Evolutionary conservation across 257 asterid genomes (phyloP), one percentile per base, ranked within the genome.

Genomic region (Lycium barbarum): DNA sequence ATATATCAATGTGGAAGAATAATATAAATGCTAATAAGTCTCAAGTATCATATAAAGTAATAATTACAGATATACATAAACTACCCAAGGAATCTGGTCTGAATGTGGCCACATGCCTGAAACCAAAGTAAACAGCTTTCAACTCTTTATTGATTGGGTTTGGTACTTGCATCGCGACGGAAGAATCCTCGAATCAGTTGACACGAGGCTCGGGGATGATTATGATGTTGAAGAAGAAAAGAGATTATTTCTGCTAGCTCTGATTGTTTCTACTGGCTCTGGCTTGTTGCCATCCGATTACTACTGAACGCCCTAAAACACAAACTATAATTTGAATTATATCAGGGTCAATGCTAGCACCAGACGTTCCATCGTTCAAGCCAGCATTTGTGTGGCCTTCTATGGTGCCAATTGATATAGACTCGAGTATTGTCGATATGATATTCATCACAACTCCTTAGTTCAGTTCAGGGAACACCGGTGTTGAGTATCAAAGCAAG

Each of bases 331-430:
- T 88, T 38, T 88, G 85, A 80, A 88, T 90, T 38, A 58, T 83
- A 70, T 83, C 84, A 2, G 90, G 83, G 82, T 65, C 86, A 18
- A 47, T 85, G 55, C 80, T 84, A 4, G 82, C 17, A 68, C 90
- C 90, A 8, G 13, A 22, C 2, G 91, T 88, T 33, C 87, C 92
- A 8, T 84, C 86, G 47, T 84, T 83, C 83, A 90, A 84, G 84
- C 91, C 91, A 10, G 84, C 89, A 26, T 88, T 90, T 55, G 80
- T 88, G 17, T 90, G 90, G 92, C 85, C 91, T 12, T 54, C 90
- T 7, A 58, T 18, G 14, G 45, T 20, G 45, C 59, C 89, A 7
- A 43, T 43, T 14, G 81, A 83, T 20, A 15, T 40, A 49, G 84
- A 83, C 76, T 84, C 86, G 20, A 82, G 78, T 14, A 57, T 88